Evolutionary conservation across 1,284 basidiomycete genomes (phyloP).

Genomic region (Trichosporon coremiiforme): DNA sequence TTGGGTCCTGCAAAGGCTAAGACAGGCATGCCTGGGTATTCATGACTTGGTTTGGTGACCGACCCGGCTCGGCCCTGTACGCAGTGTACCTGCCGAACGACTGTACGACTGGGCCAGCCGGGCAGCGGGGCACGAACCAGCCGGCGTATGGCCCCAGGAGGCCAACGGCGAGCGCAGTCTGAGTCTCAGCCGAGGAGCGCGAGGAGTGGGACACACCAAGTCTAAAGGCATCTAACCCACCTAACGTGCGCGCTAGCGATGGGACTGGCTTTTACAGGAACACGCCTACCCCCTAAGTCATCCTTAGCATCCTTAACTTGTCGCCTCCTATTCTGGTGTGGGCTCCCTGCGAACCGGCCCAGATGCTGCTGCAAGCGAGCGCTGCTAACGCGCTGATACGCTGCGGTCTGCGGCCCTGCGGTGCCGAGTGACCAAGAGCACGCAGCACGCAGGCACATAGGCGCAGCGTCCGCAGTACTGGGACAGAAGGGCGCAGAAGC

Average conservation of each 20-base stretch:
- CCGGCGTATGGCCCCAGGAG: no score
- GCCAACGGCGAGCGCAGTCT: background rate
- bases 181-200: no score
- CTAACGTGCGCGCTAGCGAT: background rate
- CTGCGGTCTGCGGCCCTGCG: background rate
- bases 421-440: background rate
- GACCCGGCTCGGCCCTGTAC: background rate
- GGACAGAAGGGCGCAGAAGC: background rate
- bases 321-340: background rate
- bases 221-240: background rate
- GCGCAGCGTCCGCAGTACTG: no score
- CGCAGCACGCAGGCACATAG: no score
- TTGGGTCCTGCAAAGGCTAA: no score
- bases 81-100: background rate
- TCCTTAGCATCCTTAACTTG: background rate
- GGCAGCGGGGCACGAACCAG: no score
- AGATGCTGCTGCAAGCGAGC: background rate
- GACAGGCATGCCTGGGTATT: background rate
- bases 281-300: background rate
- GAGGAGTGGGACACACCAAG: background rate
- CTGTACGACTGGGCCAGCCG: no score
- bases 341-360: background rate
- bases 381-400: background rate
- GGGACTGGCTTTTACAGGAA: slow-evolving; percentile 2
- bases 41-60: background rate